Conservation (phyloP, 208 protist species). For the Wallacemonas sp. region DNA sequence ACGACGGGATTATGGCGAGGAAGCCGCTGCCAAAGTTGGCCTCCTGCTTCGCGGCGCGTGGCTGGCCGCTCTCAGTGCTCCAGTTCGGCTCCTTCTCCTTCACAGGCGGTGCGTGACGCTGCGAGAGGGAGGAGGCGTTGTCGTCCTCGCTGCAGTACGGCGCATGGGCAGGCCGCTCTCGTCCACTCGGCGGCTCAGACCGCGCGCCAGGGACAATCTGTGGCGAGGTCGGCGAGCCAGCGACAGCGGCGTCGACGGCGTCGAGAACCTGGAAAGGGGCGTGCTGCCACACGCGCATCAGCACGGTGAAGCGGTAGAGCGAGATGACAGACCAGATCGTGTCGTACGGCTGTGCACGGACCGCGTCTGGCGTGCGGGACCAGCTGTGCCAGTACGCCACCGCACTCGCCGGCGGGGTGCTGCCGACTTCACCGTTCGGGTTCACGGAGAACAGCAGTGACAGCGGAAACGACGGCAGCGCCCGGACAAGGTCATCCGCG, state of each 20-base stretch:
- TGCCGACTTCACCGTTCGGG: constrained; percentile 28
- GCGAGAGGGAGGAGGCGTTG: too few species aligned
- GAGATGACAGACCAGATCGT: constrained; percentile 46
- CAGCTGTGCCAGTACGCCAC: constrained; percentile 21
- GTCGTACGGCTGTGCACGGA: constrained; percentile 25
- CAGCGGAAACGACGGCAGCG: constrained; percentile 30
- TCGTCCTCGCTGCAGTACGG: too few species aligned
- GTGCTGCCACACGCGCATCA: constrained; percentile 45
- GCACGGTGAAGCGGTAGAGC: constrained; percentile 38
- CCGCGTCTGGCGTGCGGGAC: constrained; percentile 19
- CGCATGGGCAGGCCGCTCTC: too few species aligned
- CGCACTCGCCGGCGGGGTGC: constrained; percentile 20
- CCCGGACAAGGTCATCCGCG: constrained; percentile 32
- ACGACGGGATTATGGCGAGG: too few species aligned
- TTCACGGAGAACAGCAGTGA: constrained; percentile 38
- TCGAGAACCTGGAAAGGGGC: constrained; percentile 26
- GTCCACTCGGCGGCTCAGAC: too few species aligned
- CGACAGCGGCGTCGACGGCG: neutral
- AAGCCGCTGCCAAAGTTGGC: too few species aligned
- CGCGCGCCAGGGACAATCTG: neutral
- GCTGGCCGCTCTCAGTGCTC: too few species aligned
- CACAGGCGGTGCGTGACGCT: too few species aligned
- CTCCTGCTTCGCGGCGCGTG: too few species aligned
- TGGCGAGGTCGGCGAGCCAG: neutral
- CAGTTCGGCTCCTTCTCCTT: too few species aligned